These are phyloP conservation scores for Oldenlandia corymbosa DNA, from an alignment of 257 asterid species.

Conservation along the genomic window DNA sequence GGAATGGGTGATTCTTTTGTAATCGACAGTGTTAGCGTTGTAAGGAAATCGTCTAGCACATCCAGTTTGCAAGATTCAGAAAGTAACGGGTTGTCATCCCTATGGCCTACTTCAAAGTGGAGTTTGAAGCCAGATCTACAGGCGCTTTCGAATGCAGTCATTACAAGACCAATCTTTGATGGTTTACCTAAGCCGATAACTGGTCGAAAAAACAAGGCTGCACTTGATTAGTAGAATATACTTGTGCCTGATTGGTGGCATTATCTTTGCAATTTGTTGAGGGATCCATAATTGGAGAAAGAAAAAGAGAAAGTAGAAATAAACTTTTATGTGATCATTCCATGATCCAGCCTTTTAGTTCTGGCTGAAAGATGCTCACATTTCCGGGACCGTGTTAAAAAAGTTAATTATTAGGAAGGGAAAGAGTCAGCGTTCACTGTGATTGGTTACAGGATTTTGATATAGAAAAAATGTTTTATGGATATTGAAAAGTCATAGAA, in stretches of 20 bases:
- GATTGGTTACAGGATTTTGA: conserved; percentile 14
- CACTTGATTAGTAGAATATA: conserved; percentile 49
- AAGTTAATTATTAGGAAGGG: conserved; percentile 17
- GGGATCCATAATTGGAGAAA: conserved; percentile 20
- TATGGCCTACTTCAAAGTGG: conserved; percentile 75
- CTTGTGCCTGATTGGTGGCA: conserved; percentile 3
- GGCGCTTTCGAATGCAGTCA: conserved; percentile 58
- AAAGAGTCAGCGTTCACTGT: conserved; percentile 9
- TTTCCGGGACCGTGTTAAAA: conserved; percentile 15
- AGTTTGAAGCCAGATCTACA: conserved; percentile 72
- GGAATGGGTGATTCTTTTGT: conserved; percentile 47
- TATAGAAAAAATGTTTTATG: conserved; percentile 23
- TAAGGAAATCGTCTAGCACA: conserved; percentile 65
- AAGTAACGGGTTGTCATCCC: conserved; percentile 38
- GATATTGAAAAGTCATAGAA: conserved; percentile 21
- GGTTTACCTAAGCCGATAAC: conserved; percentile 58
- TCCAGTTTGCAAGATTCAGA: conserved; percentile 73
- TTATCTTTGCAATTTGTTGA: conserved; percentile 9
- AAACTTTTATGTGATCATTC: conserved; percentile 12
- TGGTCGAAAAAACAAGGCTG: conserved; percentile 60
- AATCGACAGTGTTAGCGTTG: conserved; percentile 34
- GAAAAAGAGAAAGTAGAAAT: conserved; percentile 21
- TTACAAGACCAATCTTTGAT: conserved; percentile 70
- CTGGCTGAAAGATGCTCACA: conserved; percentile 21
- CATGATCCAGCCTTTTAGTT: conserved; percentile 23